These are phyloP conservation scores for Tillandsia leiboldiana DNA, from an alignment of 176 grass and related monocot genomes.

Conservation along the genomic window DNA sequence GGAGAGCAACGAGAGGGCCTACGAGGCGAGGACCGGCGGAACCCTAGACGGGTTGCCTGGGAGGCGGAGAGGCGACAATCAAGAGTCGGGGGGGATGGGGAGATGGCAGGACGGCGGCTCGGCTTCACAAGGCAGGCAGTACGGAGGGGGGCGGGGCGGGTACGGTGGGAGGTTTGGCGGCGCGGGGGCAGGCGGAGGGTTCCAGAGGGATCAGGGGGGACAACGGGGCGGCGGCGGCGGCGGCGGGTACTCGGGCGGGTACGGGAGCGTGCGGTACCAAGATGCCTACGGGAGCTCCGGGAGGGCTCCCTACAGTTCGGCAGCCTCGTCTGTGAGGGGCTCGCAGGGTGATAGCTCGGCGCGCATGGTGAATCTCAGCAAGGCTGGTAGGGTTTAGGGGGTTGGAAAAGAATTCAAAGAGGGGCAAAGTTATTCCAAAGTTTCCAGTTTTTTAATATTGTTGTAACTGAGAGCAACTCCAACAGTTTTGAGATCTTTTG, in stretches of 20 bases:
- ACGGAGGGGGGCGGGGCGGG: conserved; percentile 33
- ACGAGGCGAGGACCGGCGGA: conserved; percentile 87
- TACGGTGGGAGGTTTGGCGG: conserved; percentile 46
- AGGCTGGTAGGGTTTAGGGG: conserved; percentile 50
- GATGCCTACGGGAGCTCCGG: conserved; percentile 18
- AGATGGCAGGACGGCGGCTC: conserved; percentile 82
- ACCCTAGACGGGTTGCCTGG: conserved; percentile 62
- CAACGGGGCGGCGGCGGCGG: neutral
- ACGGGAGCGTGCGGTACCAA: conserved; percentile 18
- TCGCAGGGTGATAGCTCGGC: conserved; percentile 9
- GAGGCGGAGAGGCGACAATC: conserved; percentile 56
- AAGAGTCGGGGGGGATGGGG: conserved; percentile 39
- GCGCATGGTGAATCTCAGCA: conserved; percentile 81
- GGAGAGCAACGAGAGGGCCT: conserved; percentile 82
- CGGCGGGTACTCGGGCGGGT: neutral
- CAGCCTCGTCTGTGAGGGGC: neutral
- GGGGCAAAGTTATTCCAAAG: too few relatives aligned
- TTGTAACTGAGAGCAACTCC: too few relatives aligned
- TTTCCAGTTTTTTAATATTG: too few relatives aligned
- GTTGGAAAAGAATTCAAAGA: neutral
- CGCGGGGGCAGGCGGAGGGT: conserved; percentile 34
- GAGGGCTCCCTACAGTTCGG: conserved; percentile 8
- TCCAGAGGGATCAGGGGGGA: conserved; percentile 36
- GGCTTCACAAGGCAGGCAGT: conserved; percentile 32
- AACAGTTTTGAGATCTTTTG: too few relatives aligned